Base-by-base conservation (phyloP, 768 basidiomycete genomes). In the Stropharia rugosoannulata region DNA sequence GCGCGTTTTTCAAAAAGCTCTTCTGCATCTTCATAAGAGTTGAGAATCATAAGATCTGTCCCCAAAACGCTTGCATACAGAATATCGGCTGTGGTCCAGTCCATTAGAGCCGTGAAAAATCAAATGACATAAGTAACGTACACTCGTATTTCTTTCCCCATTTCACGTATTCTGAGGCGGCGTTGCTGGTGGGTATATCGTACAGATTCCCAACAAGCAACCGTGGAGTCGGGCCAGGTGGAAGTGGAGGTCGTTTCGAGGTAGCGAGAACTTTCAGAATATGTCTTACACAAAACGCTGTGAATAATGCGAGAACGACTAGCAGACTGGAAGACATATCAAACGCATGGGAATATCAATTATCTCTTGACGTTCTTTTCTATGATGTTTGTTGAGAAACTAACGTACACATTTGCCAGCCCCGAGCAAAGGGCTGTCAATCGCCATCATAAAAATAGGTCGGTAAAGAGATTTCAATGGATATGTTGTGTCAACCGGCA, bases 1-100 rank as follows among this genome's bases (percentile, higher is more conserved):
- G 75, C 76, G 10, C 77, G 72, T 55, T 76, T 78, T 56, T 80
- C 78, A 12, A 81, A 61, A 9, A 62, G 25, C 37, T 38, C 29
- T 27, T 36, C 43, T 19, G 38, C 58, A 18, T 60, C 62, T 51
- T 68, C 43, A 12, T 53, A 18, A 0, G 55, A 56, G 53, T 70
- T 70, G 36, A 69, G 54, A 19, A 70, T 43, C 11, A 70, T 37
- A n/a, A 66, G 42, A 46, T 66, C 64, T 16, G 61, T 58, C 7
- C 66, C 66, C 18, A 64, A 51, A 10, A 50, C 54, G 18, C 52
- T 42, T 10, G 59, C 43, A 50, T 69, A 64, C 9, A 71, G 48
- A n/a, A 69, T 49, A 16, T 61, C 57, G 29, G 56, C 61, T 62
- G 11, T 38, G 18, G 19, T 27, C 12, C 15, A 32, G 11, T 8